Evolutionary conservation across 345 rosid genomes (phyloP), one percentile per base, ranked within the genome.

Genomic region (Acer saccharum): DNA sequence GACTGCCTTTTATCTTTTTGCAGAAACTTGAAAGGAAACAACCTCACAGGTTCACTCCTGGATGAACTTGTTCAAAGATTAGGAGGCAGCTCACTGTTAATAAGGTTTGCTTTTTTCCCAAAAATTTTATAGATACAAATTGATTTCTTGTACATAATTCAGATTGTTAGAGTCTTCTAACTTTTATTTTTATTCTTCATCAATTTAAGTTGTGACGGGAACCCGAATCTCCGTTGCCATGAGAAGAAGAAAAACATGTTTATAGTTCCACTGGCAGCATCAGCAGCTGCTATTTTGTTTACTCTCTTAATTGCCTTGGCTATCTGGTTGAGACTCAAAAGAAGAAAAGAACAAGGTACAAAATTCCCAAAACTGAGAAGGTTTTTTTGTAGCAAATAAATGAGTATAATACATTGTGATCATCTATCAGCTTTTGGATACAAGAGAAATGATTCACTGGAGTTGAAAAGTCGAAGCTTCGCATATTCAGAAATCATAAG

Each of bases 171-270:
- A 58, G 48, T 67, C 66, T 76, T 67, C 66, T 76, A 20, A 68
- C 46, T 23, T 43, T 3, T 63, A 14, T 14, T 68, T 16, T 7
- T 50, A 7, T 68, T 68, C 17, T 68, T 20, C 14, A 11, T 32
- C 13, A 14, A 39, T 18, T 9, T 81, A 70, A 87, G 95, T 8
- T 46, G 81, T 46, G 83, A 73, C 27, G 88, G 88, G 20, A 90
- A 90, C 68, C 79, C 72, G 0, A 68, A 84, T 71, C 79, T 50
- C 65, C 77, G 23, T 39, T 14, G 60, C 73, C 82, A 20, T 83
- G 70, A 84, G 79, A 77, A 80, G 86, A 83, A 81, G 63, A 78
- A 74, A 57, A 3, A 57, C 9, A 73, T 52, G 13, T 10, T 43
- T 27, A 10, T 70, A n/a, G 75, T 74, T 71, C 81, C 78, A 18